phyloP scores from a whole-genome alignment of 2,329 filamentous ascomycete species.

The Paracoccidioides lutzii region DNA sequence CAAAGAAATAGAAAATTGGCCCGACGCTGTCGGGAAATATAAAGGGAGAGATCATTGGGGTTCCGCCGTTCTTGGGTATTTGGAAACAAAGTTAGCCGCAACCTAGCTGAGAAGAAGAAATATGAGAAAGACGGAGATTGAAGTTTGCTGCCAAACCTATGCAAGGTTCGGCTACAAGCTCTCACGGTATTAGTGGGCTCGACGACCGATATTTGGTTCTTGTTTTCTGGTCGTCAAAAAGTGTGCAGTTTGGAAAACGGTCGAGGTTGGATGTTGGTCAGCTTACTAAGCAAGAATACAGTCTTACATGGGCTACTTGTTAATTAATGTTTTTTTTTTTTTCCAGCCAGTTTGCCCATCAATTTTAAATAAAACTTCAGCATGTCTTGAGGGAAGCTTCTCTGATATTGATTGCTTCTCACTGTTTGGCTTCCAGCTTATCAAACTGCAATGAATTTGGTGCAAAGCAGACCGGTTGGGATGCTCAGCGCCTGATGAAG shows the following conservation, averaged over 20 bases:
- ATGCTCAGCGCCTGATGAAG: too few species aligned
- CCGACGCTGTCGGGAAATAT: slow-evolving; percentile 32
- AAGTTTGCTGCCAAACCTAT: not conserved
- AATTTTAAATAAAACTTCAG: too few species aligned
- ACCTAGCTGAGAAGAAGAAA: not conserved
- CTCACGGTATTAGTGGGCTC: not conserved
- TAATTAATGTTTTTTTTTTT: too few species aligned
- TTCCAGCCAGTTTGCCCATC: too few species aligned
- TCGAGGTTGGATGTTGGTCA: not conserved
- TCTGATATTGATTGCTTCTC: too few species aligned
- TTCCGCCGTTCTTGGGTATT: slow-evolving; percentile 23
- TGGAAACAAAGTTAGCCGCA: not conserved
- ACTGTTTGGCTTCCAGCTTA: too few species aligned
- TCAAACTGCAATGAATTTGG: too few species aligned
- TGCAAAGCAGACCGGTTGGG: too few species aligned
- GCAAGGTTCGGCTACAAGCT: not conserved
- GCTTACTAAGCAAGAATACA: not conserved
- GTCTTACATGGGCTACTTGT: too few species aligned
- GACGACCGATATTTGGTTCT: not conserved
- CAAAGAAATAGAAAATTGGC: slow-evolving; percentile 35
- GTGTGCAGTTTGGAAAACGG: not conserved
- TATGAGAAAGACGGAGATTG: too few species aligned
- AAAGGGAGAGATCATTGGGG: slow-evolving; percentile 36
- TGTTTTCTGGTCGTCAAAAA: not conserved
- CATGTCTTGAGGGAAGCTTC: too few species aligned